Base-by-base conservation (phyloP, 2,329 filamentous ascomycete species). In the Emmonsiellopsis sp. region DNA sequence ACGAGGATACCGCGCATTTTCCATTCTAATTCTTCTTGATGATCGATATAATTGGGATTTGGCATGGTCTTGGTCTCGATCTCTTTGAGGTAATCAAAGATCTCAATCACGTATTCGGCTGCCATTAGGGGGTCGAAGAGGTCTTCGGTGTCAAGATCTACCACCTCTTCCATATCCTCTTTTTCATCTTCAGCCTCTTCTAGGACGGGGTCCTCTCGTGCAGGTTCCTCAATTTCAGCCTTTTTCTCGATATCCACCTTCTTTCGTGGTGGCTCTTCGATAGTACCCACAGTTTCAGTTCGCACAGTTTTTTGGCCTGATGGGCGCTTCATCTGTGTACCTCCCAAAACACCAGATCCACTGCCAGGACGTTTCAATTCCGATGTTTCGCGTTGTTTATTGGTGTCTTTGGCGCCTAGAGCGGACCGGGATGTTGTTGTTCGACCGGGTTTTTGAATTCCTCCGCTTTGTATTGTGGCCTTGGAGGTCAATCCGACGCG, bases 1-100 rank as follows among this genome's bases (percentile, higher is more conserved):
- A 98, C 94, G 52, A 98, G 78, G 27, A 97, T 89, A 6, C 90
- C 86, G 47, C 93, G 88, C 93, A 97, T 97, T 3, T 91, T 95
- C 93, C 93, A 98, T 68, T 95, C 88, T 54, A 98, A 92, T 70
- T 97, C 92, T 13, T 86, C 85, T 70, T 98, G 93, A 60, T 87
- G 84, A 57, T 95, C 89, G 91, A 98, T 98, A 77, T 98, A 98
- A 68, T 93, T 83, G 3, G 89, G 79, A 64, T 93, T 91, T 1
- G 93, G 93, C 45, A 91, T 78, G 5, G 59, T 60, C 64, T 77
- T 65, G 72, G 90, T 87, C 83, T 98, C 93, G 50, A 95, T 83
- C 55, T 87, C 79, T 51, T 81, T 83, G 86, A 97, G 88, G 73
- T 97, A 95, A 27, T 82, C 78, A 63, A 97, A 96, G 61, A 98